Evolutionary conservation across 768 basidiomycete species (phyloP).

Genomic region (Auricularia sp.): DNA sequence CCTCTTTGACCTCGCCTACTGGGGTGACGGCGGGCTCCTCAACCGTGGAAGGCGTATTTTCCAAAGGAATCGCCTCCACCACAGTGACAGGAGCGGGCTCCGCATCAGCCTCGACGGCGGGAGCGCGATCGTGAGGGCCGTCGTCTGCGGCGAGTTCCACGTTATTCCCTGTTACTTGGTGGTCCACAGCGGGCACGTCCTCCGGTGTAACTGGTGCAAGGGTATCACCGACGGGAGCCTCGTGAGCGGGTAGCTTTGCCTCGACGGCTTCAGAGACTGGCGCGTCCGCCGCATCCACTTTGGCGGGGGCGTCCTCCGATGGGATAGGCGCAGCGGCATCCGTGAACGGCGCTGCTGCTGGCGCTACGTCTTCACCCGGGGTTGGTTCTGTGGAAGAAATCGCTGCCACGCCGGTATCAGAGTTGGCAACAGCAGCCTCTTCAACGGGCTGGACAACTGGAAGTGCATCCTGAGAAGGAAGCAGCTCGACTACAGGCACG

Average conservation of each 20-base stretch:
- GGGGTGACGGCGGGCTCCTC: too few species aligned
- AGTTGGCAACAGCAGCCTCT: not conserved
- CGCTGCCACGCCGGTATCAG: not conserved
- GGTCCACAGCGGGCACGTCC: too few species aligned
- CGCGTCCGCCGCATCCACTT: constrained; percentile 1
- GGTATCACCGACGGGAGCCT: too few species aligned
- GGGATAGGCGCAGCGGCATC: not conserved
- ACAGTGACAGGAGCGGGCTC: too few species aligned
- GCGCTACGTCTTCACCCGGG: not conserved
- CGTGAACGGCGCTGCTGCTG: not conserved
- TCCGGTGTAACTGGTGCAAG: too few species aligned
- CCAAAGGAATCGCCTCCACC: too few species aligned
- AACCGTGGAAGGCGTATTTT: too few species aligned
- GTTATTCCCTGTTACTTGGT: too few species aligned
- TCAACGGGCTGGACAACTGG: not conserved
- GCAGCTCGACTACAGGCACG: not conserved
- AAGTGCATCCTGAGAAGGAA: not conserved
- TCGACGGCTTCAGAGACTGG: constrained; percentile 9
- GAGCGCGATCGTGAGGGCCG: too few species aligned
- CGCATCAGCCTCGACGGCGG: too few species aligned
- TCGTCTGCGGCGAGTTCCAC: too few species aligned
- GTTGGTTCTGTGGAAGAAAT: not conserved
- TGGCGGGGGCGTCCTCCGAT: not conserved
- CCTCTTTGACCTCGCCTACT: too few species aligned
- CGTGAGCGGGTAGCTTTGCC: not conserved